A percentile compares a stretch with the other conserved stretches of the same genome.
phyloP scores from a whole-genome alignment of 2,329 filamentous ascomycete species.

The Ascochyta koolunga region DNA sequence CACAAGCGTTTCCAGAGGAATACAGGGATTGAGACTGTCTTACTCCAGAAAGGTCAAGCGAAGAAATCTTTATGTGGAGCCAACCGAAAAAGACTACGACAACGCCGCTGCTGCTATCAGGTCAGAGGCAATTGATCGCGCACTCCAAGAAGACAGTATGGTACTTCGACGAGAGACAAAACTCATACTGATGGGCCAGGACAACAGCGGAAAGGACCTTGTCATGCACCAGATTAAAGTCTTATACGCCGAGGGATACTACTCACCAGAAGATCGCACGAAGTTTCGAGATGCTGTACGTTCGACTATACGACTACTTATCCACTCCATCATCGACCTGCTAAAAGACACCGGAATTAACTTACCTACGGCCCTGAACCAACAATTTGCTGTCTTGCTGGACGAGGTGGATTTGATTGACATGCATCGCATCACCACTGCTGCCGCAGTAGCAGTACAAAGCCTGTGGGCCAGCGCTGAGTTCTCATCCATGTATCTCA shows the following conservation, averaged over 20 bases:
- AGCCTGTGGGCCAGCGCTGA: constrained; percentile 38
- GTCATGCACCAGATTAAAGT: constrained; percentile 47
- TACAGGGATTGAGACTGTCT: constrained; percentile 41
- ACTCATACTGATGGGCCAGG: constrained; percentile 38
- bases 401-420: constrained; percentile 42
- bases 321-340: constrained; percentile 45
- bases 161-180: constrained; percentile 43
- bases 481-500: constrained; percentile 41
- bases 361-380: constrained; percentile 31
- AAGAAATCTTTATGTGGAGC: constrained; percentile 22
- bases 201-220: constrained; percentile 42
- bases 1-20: constrained; percentile 39
- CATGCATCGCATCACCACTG: constrained; percentile 31
- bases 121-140: constrained; percentile 45
- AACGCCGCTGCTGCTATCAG: constrained; percentile 39
- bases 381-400: constrained; percentile 42
- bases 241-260: constrained; percentile 44
- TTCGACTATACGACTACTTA: constrained; percentile 39
- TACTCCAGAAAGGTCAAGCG: constrained; percentile 37
- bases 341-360: constrained; percentile 44
- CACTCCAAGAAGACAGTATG: constrained; percentile 41
- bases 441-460: constrained; percentile 35
- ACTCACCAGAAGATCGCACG: constrained; percentile 38
- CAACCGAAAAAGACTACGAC: constrained; percentile 41
- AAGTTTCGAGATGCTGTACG: constrained; percentile 34